A percentile compares a stretch with the other conserved stretches of the same genome.
Evolutionary conservation across 225 moss, liverwort and hornwort genomes (phyloP).

Genomic region (Physcomitrellopsis africana): DNA sequence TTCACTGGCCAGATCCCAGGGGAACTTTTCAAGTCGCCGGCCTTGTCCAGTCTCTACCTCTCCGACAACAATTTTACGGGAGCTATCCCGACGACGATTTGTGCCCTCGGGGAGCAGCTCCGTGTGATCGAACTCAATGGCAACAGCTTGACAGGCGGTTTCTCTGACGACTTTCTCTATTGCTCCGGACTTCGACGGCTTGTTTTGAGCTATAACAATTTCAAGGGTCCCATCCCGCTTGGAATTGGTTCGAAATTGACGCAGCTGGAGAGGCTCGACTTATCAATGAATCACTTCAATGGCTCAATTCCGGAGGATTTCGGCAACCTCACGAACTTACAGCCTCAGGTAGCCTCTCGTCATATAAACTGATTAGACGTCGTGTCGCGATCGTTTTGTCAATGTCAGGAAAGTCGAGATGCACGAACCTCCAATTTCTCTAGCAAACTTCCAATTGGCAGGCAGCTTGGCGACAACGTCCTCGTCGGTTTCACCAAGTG

Average conservation of each 20-base stretch:
- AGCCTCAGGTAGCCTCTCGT: conserved; percentile 22
- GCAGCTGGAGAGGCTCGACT: conserved; percentile 41
- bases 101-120: conserved; percentile 34
- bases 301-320: conserved; percentile 45
- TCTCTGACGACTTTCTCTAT: conserved; percentile 24
- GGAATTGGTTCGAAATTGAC: conserved; percentile 34
- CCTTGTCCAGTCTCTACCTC: conserved; percentile 41
- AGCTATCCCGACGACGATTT: conserved; percentile 43
- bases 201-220: conserved; percentile 27
- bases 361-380: no score
- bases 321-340: conserved; percentile 44
- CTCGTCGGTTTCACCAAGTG: no score
- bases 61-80: conserved; percentile 50
- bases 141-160: conserved; percentile 29
- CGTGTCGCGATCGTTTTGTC: no score
- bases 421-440: no score
- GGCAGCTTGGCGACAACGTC: no score
- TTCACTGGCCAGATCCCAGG: conserved; percentile 57
- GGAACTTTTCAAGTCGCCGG: conserved; percentile 42
- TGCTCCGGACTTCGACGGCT: conserved; percentile 33
- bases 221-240: conserved; percentile 32
- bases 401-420: no score
- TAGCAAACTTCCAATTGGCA: no score
- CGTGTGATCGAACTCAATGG: conserved; percentile 31
- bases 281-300: conserved; percentile 38